Evolutionary conservation across 768 basidiomycete genomes (phyloP).

Genomic region (Trametes meyenii): DNA sequence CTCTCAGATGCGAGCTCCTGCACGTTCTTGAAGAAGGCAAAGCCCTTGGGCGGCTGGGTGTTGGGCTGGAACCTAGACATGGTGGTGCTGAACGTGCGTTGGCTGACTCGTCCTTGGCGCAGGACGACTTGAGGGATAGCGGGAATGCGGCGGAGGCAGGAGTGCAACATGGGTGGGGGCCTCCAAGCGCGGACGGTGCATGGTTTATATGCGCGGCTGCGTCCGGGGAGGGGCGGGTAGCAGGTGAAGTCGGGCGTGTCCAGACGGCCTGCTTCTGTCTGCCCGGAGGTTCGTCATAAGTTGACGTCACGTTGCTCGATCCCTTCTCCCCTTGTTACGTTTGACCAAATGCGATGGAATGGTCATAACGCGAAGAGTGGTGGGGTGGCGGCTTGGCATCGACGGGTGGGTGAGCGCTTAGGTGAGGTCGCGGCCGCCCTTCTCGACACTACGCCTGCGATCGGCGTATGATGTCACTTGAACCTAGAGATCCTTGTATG

Average conservation of each 20-base stretch:
- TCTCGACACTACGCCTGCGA: too few relatives aligned
- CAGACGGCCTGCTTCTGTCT: neutral
- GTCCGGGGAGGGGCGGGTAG: neutral
- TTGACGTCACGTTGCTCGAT: neutral
- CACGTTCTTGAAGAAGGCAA: conserved; percentile 30
- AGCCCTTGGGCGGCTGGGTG: conserved; percentile 32
- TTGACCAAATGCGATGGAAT: neutral
- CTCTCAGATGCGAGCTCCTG: conserved; percentile 29
- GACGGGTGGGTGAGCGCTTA: too few relatives aligned
- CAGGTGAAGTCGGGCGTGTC: neutral
- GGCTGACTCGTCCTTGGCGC: neutral
- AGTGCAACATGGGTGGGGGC: conserved; percentile 6
- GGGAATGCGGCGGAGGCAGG: neutral
- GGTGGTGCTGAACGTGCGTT: conserved; percentile 13
- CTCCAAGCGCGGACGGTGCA: neutral
- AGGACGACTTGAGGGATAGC: neutral
- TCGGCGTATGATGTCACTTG: too few relatives aligned
- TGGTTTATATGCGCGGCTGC: neutral
- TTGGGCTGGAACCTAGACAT: conserved; percentile 29
- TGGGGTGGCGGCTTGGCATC: too few relatives aligned
- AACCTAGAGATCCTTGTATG: too few relatives aligned
- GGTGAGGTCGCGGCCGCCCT: too few relatives aligned
- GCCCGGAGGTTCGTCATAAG: neutral
- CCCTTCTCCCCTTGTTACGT: neutral
- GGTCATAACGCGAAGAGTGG: neutral